A percentile compares a stretch with the other conserved stretches of the same genome.
Evolutionary conservation across 2,329 filamentous ascomycete species (phyloP).

Genomic region (Neoascochyta sp.): DNA sequence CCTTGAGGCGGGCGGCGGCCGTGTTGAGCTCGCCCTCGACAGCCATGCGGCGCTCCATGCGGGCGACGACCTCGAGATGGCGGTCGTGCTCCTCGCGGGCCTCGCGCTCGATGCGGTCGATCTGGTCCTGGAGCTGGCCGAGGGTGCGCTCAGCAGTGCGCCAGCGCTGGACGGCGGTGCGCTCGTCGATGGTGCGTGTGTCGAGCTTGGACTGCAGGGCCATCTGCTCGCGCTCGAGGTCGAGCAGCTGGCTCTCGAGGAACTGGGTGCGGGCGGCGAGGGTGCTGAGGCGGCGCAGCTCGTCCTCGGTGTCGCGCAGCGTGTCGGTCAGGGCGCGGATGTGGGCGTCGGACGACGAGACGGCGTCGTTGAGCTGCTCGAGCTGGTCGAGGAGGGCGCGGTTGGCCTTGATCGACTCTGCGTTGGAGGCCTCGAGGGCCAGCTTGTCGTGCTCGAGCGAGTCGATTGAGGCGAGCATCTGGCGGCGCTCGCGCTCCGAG

Average conservation of each 20-base stretch:
- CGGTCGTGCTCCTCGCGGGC: slow-evolving; percentile 73
- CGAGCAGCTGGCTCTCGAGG: slow-evolving; percentile 73
- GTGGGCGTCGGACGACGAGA: slow-evolving; percentile 74
- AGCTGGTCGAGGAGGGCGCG: slow-evolving; percentile 75
- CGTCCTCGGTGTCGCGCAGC: slow-evolving; percentile 71
- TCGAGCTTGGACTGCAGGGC: slow-evolving; percentile 65
- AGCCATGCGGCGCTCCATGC: slow-evolving; percentile 77
- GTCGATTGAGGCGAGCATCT: slow-evolving; percentile 69
- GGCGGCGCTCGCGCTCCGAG: slow-evolving; percentile 76
- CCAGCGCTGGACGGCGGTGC: slow-evolving; percentile 77
- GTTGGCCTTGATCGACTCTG: slow-evolving; percentile 77
- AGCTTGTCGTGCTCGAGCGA: slow-evolving; percentile 69
- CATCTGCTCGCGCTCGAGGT: slow-evolving; percentile 78
- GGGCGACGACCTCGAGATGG: slow-evolving; percentile 73
- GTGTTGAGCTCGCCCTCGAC: slow-evolving; percentile 79
- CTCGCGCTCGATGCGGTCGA: slow-evolving; percentile 85
- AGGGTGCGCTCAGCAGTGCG: slow-evolving; percentile 78
- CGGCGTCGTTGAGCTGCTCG: slow-evolving; percentile 75
- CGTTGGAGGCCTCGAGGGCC: slow-evolving; percentile 70
- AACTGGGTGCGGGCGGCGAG: slow-evolving; percentile 71
- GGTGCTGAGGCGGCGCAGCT: slow-evolving; percentile 68
- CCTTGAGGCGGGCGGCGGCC: slow-evolving; percentile 74
- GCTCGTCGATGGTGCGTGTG: slow-evolving; percentile 68
- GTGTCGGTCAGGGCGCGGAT: slow-evolving; percentile 73
- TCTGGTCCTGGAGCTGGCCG: slow-evolving; percentile 74